Evolutionary conservation across 169 alveolate genomes (phyloP).

Genomic region (Amoebophrya sp.): DNA sequence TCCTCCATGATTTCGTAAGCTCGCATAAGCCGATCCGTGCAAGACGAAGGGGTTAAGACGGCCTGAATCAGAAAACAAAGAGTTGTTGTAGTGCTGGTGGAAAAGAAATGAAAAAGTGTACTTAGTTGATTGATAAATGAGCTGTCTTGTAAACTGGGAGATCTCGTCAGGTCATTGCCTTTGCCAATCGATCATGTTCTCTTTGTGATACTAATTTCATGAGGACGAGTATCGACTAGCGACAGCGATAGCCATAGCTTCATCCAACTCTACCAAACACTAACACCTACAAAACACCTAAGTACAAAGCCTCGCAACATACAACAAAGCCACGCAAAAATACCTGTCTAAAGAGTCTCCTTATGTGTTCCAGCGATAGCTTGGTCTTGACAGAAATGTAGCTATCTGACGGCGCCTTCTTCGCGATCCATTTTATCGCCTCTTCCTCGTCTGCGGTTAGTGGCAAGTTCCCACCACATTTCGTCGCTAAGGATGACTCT

Average conservation of each 20-base stretch:
- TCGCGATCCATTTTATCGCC: not conserved
- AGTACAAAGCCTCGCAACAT: too few relatives aligned
- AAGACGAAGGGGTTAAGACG: not conserved
- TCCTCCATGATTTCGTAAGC: not conserved
- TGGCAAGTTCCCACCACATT: not conserved
- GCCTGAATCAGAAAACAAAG: not conserved
- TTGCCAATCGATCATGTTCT: too few relatives aligned
- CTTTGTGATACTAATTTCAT: not conserved
- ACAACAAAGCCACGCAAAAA: too few relatives aligned
- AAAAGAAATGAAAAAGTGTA: not conserved
- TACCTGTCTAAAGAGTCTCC: not conserved
- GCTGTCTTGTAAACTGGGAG: too few relatives aligned
- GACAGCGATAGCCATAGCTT: not conserved
- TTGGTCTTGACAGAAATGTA: not conserved
- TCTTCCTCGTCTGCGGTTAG: not conserved
- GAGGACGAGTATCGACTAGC: not conserved
- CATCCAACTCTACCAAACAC: not conserved
- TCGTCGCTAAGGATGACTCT: not conserved
- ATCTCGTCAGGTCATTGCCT: too few relatives aligned
- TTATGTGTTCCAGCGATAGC: not conserved
- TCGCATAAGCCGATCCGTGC: not conserved
- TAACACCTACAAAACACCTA: not conserved
- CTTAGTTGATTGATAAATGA: too few relatives aligned
- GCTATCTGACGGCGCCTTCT: not conserved
- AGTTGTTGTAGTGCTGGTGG: not conserved